phyloP scores from a whole-genome alignment of 2,329 filamentous ascomycete species.

The Cercospora canescens region DNA sequence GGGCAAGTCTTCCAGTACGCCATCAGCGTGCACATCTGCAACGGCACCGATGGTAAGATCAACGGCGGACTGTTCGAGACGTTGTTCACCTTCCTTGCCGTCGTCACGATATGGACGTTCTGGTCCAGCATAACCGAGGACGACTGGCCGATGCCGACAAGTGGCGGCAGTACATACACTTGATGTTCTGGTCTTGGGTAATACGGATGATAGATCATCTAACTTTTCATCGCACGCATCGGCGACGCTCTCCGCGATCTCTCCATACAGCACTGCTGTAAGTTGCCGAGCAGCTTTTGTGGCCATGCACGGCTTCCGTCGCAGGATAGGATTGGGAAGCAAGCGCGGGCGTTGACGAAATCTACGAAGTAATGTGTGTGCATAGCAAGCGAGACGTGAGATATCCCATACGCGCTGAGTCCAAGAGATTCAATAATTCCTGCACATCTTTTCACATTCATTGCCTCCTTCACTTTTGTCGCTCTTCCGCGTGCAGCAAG shows the following conservation, averaged over 20 bases:
- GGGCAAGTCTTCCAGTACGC: conserved; percentile 97
- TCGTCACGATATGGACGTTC: conserved; percentile 86
- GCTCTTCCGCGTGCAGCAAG: not conserved
- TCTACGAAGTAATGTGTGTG: conserved; percentile 24
- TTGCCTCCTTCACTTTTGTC: not conserved
- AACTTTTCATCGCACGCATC: not conserved
- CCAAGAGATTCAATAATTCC: not conserved
- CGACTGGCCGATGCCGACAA: conserved; percentile 74
- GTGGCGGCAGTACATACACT: conserved; percentile 42
- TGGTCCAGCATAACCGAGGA: conserved; percentile 99
- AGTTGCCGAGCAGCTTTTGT: not conserved
- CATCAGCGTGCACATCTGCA: conserved; percentile 86
- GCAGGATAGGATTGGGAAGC: conserved; percentile 18
- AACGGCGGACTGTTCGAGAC: conserved; percentile 93
- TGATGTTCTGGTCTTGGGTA: conserved; percentile 14
- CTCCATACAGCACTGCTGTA: conserved; percentile 11
- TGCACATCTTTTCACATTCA: not conserved
- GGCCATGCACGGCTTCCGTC: conserved; percentile 8
- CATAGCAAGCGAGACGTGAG: conserved; percentile 25
- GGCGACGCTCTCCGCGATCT: not conserved
- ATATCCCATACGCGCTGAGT: conserved; percentile 15
- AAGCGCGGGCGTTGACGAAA: conserved; percentile 13
- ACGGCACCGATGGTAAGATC: conserved; percentile 78
- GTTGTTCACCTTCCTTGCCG: conserved; percentile 82
- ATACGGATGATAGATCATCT: conserved; percentile 9